Conservation (phyloP, 768 basidiomycete species). For the Trametes elegans region DNA sequence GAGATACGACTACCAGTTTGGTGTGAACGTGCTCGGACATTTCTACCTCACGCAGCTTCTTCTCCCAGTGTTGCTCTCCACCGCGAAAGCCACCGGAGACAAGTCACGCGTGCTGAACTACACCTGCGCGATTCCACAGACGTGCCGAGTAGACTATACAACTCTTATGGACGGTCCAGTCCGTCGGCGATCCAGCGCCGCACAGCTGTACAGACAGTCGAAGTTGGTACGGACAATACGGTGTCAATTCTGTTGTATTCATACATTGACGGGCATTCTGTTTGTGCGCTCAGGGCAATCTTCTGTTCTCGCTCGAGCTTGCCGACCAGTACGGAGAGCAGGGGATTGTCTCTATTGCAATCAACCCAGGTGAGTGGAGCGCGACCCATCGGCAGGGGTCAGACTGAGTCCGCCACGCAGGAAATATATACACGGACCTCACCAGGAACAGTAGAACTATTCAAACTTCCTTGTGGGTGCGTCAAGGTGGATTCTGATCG, state of each 20-base stretch:
- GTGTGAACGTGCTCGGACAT: conserved; percentile 42
- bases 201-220: conserved; percentile 29
- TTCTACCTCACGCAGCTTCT: conserved; percentile 56
- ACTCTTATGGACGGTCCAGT: conserved; percentile 31
- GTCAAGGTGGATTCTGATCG: background rate
- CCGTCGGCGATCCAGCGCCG: conserved; percentile 11
- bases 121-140: conserved; percentile 37
- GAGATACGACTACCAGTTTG: conserved; percentile 42
- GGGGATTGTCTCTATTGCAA: conserved; percentile 40
- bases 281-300: background rate
- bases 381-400: background rate
- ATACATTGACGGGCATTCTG: too few relatives aligned
- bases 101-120: conserved; percentile 45
- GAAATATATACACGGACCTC: conserved; percentile 4
- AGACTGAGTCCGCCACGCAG: background rate
- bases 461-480: background rate
- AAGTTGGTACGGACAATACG: conserved; percentile 42
- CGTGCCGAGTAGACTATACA: conserved; percentile 37
- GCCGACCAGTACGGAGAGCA: conserved; percentile 45
- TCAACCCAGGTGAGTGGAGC: conserved; percentile 41
- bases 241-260: too few relatives aligned
- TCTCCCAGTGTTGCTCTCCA: conserved; percentile 42
- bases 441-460: background rate
- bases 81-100: conserved; percentile 36
- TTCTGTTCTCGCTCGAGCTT: conserved; percentile 44